Percentiles rank a stretch among this genome's conserved stretches.
Evolutionary conservation across 2,329 filamentous ascomycete genomes (phyloP).

Genomic region (Verticillium albo-atrum): DNA sequence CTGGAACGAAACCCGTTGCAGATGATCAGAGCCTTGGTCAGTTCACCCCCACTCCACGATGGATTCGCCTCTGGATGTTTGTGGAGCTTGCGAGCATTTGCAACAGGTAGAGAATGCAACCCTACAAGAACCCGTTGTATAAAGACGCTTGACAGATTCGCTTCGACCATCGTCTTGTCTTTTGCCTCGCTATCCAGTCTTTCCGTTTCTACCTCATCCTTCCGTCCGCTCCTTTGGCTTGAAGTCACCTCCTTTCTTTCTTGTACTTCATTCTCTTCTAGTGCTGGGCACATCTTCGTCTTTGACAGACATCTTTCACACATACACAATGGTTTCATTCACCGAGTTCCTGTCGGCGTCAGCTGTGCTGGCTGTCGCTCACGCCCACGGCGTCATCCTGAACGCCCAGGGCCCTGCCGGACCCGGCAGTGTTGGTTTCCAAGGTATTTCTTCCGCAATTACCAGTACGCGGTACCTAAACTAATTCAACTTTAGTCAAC

Average conservation of each 20-base stretch:
- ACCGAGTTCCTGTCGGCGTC: conserved; percentile 25
- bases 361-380: conserved; percentile 28
- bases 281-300: conserved; percentile 10
- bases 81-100: conserved; percentile 4
- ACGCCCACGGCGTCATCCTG: conserved; percentile 43
- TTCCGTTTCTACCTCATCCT: background rate
- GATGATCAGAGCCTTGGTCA: conserved; percentile 10
- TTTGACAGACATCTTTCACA: conserved; percentile 11
- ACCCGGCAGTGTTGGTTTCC: conserved; percentile 43
- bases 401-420: conserved; percentile 39
- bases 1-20: conserved; percentile 14
- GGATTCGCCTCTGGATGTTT: background rate
- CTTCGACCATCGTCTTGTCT: conserved; percentile 5
- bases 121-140: background rate
- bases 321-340: conserved; percentile 30
- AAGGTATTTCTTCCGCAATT: conserved; percentile 25
- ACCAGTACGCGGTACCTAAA: background rate
- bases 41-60: conserved; percentile 4
- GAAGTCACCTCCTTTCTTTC: conserved; percentile 13
- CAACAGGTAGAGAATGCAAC: conserved; percentile 8
- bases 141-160: background rate
- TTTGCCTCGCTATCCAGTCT: background rate
- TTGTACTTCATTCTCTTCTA: conserved; percentile 19
- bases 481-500: conserved; percentile 34
- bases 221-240: conserved; percentile 1